These are phyloP conservation scores for Lophium mytilinum DNA, from an alignment of 495 filamentous ascomycete species.

Conservation along the genomic window DNA sequence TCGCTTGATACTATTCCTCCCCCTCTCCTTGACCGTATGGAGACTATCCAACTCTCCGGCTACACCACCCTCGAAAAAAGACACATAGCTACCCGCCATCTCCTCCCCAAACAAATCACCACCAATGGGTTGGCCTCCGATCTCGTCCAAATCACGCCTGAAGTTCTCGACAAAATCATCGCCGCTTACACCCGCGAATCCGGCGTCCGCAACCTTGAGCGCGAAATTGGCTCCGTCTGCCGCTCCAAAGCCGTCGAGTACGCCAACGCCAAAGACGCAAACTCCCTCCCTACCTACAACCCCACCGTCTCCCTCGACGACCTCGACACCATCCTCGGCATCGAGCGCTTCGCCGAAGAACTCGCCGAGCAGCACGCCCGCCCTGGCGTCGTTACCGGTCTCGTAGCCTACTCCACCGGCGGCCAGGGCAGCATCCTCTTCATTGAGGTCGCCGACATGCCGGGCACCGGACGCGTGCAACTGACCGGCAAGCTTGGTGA, in stretches of 20 bases:
- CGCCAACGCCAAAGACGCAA: constrained; percentile 77
- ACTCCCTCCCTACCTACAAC: constrained; percentile 61
- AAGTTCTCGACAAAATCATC: constrained; percentile 89
- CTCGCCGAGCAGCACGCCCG: constrained; percentile 81
- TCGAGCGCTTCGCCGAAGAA: constrained; percentile 92
- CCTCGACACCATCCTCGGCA: constrained; percentile 83
- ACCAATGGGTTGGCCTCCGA: constrained; percentile 67
- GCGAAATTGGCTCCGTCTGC: constrained; percentile 90
- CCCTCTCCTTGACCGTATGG: constrained; percentile 94
- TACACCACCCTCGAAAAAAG: constrained; percentile 98
- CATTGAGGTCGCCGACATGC: constrained; percentile 97
- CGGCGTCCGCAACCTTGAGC: constrained; percentile 93
- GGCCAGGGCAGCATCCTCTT: constrained; percentile 95
- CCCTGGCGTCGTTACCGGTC: constrained; percentile 91
- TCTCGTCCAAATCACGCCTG: constrained; percentile 66
- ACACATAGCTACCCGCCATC: constrained; percentile 86
- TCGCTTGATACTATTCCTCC: constrained; percentile 90
- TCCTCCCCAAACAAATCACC: constrained; percentile 87
- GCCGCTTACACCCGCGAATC: constrained; percentile 94
- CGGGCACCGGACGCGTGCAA: constrained; percentile 83
- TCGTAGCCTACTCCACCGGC: constrained; percentile 91
- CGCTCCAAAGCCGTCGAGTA: constrained; percentile 92
- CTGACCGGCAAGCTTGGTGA: constrained; percentile 98
- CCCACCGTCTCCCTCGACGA: constrained; percentile 66
- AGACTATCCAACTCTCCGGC: constrained; percentile 82